Percentiles rank a stretch among this genome's conserved stretches.
phyloP scores from a whole-genome alignment of 805 yeast genomes.

The Wickerhamomyces alni region DNA sequence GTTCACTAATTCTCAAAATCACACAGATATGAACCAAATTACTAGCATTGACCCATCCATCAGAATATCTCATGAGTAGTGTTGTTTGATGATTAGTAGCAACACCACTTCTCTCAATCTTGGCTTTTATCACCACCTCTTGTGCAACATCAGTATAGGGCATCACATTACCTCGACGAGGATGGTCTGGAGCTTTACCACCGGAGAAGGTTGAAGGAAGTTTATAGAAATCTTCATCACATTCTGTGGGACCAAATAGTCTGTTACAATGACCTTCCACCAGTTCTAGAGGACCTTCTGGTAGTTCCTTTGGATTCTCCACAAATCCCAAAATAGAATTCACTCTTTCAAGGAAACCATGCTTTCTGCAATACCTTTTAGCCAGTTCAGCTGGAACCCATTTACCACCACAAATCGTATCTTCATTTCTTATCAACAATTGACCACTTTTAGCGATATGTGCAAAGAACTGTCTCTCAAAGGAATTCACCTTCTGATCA shows the following conservation, averaged over 20 bases:
- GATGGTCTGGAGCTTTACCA: conserved; percentile 13
- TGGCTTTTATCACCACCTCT: conserved; percentile 3
- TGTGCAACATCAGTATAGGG: conserved; percentile 3
- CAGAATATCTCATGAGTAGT: conserved; percentile 17
- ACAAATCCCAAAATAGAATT: conserved; percentile 15
- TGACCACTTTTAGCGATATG: not conserved
- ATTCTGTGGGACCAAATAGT: conserved; percentile 11
- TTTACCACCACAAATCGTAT: conserved; percentile 24
- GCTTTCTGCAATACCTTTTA: conserved; percentile 12
- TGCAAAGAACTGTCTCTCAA: no score
- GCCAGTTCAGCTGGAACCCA: conserved; percentile 19
- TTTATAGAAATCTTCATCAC: conserved; percentile 13
- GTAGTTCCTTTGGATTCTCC: conserved; percentile 9
- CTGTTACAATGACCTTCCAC: conserved; percentile 4
- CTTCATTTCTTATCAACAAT: conserved; percentile 14
- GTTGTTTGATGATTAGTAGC: not conserved
- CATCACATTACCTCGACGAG: not conserved
- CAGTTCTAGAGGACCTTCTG: conserved; percentile 5
- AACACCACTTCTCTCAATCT: conserved; percentile 7
- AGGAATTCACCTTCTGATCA: no score
- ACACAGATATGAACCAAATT: conserved; percentile 12
- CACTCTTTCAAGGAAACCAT: conserved; percentile 11
- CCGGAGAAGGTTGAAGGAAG: conserved; percentile 16
- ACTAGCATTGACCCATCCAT: conserved; percentile 22
- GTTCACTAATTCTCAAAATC: conserved; percentile 12